phyloP scores from a whole-genome alignment of 192 early-diverging fungal species.

The Backusella australiensis region DNA sequence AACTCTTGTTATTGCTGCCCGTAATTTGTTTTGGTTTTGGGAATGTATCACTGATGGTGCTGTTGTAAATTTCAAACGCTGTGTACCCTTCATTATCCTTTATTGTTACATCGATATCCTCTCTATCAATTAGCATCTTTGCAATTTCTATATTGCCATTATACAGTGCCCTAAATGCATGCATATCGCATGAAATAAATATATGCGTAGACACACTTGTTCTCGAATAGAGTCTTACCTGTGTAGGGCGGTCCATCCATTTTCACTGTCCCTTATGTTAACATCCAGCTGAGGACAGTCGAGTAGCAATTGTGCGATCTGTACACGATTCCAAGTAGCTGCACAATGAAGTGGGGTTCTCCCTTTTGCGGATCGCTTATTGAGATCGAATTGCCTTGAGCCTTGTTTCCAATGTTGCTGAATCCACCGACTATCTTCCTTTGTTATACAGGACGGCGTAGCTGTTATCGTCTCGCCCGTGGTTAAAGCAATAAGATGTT shows the following conservation, averaged over 20 bases:
- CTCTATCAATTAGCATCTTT: slow-evolving; percentile 13
- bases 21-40: slow-evolving; percentile 13
- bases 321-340: slow-evolving; percentile 33
- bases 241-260: slow-evolving; percentile 71
- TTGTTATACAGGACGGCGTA: slow-evolving; percentile 1
- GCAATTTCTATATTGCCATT: slow-evolving; percentile 23
- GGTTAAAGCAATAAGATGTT: slow-evolving; percentile 17
- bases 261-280: slow-evolving; percentile 63
- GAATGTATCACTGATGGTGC: slow-evolving; percentile 15
- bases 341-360: slow-evolving; percentile 47
- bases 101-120: slow-evolving; percentile 12
- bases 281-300: slow-evolving; percentile 47
- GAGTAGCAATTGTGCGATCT: slow-evolving; percentile 34
- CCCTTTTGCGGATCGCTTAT: slow-evolving; percentile 36
- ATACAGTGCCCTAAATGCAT: slow-evolving; percentile 16
- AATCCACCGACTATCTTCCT: slow-evolving; percentile 20
- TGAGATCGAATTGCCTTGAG: slow-evolving; percentile 36
- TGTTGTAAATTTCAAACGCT: slow-evolving; percentile 39
- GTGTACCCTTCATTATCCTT: slow-evolving; percentile 47
- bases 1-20: not conserved
- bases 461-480: slow-evolving; percentile 1
- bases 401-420: slow-evolving; percentile 7
- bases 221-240: slow-evolving; percentile 33
- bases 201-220: not conserved
- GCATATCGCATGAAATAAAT: not conserved